Percentiles rank a stretch among this genome's conserved stretches.
Conservation (phyloP, 306 rosid species). For the Alnus glutinosa region DNA sequence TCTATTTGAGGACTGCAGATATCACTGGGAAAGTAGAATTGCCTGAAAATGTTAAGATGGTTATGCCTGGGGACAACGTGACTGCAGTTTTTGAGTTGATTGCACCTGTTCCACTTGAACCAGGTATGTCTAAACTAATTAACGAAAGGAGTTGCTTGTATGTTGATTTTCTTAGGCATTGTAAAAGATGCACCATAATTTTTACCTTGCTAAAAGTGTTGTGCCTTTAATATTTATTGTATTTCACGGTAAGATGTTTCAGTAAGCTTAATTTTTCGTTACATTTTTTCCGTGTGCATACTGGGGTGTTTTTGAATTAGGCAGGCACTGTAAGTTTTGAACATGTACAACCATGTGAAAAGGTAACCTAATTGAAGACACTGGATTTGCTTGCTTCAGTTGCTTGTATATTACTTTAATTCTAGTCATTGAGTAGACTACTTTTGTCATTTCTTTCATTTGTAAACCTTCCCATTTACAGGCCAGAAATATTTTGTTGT, state of each 20-base stretch:
- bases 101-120: slow-evolving; percentile 85
- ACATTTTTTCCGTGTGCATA: not conserved
- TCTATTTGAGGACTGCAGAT: slow-evolving; percentile 97
- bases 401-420: not conserved
- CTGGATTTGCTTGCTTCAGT: not conserved
- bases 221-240: not conserved
- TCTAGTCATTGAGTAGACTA: not conserved
- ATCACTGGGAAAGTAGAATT: slow-evolving; percentile 91
- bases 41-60: slow-evolving; percentile 92
- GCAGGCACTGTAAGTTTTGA: not conserved
- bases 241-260: not conserved
- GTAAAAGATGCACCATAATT: not conserved
- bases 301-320: not conserved
- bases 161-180: not conserved
- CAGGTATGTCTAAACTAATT: slow-evolving; percentile 51
- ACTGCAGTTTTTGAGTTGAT: slow-evolving; percentile 86
- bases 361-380: not conserved
- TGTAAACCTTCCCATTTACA: not conserved
- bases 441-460: not conserved
- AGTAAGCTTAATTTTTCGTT: not conserved
- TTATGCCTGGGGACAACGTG: slow-evolving; percentile 98
- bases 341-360: not conserved
- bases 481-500: not conserved
- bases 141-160: not conserved
- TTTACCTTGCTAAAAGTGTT: not conserved